Percentiles rank a stretch among this genome's conserved stretches.
Conservation (phyloP, 495 filamentous ascomycete genomes). For the Oidiodendron maius region DNA sequence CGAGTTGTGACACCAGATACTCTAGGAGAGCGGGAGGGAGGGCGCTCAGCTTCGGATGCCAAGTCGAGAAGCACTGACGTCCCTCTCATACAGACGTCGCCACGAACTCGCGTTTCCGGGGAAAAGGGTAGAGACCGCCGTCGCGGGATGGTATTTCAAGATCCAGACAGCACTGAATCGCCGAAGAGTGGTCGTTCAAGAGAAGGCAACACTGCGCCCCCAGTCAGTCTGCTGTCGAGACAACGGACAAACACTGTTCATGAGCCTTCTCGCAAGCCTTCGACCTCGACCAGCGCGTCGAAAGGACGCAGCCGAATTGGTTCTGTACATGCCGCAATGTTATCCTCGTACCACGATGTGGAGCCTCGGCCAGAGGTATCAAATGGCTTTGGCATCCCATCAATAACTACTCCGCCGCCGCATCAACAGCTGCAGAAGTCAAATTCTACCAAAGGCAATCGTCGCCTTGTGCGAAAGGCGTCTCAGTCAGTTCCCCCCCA, state of each 20-base stretch:
- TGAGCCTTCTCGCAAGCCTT: constrained; percentile 32
- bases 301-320: constrained; percentile 44
- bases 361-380: constrained; percentile 32
- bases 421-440: constrained; percentile 33
- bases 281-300: constrained; percentile 25
- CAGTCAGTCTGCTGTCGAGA: constrained; percentile 27
- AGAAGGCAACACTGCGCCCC: constrained; percentile 7
- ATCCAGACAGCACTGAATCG: constrained; percentile 26
- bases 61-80: too few species aligned
- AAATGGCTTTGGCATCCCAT: constrained; percentile 31
- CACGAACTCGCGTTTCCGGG: constrained; percentile 27
- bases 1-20: constrained; percentile 49
- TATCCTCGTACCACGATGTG: constrained; percentile 25
- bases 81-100: constrained; percentile 28
- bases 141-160: constrained; percentile 47
- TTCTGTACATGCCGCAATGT: constrained; percentile 41
- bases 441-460: constrained; percentile 31
- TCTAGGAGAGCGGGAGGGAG: constrained; percentile 18
- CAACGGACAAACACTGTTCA: constrained; percentile 49
- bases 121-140: constrained; percentile 28
- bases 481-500: constrained; percentile 43
- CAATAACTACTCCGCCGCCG: constrained; percentile 23
- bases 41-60: not conserved
- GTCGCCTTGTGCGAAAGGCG: constrained; percentile 34
- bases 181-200: constrained; percentile 9